These are phyloP conservation scores for Melampsora occidentalis DNA, from an alignment of 1,284 basidiomycete species.

Conservation along the genomic window DNA sequence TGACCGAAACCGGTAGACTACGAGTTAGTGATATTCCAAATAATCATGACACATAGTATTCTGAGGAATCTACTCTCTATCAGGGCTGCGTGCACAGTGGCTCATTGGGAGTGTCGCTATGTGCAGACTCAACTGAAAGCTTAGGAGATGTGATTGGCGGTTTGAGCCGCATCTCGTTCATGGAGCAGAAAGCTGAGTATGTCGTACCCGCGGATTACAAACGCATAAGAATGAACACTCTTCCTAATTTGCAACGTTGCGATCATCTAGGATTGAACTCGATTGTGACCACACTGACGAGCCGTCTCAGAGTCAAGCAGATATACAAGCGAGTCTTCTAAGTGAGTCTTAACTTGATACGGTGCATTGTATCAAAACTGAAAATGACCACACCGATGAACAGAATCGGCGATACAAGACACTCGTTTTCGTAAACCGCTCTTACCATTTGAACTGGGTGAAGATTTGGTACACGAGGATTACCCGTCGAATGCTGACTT, in stretches of 20 bases:
- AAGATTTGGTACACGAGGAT: slow-evolving; percentile 37
- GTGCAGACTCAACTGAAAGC: slow-evolving; percentile 55
- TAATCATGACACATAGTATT: background rate
- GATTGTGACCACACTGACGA: background rate
- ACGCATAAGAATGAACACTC: background rate
- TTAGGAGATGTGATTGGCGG: slow-evolving; percentile 46
- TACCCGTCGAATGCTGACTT: slow-evolving; percentile 35
- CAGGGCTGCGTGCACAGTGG: slow-evolving; percentile 18
- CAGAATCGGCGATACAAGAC: slow-evolving; percentile 42
- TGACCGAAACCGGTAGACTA: slow-evolving; percentile 3
- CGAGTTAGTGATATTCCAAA: background rate
- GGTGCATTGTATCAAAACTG: background rate
- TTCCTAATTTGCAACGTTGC: background rate
- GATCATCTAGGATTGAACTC: background rate
- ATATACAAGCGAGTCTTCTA: slow-evolving; percentile 17
- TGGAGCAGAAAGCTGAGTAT: slow-evolving; percentile 1
- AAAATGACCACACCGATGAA: background rate
- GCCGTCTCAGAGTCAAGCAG: slow-evolving; percentile 2
- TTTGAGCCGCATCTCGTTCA: slow-evolving; percentile 25
- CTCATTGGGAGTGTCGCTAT: slow-evolving; percentile 52
- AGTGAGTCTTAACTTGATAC: slow-evolving; percentile 4
- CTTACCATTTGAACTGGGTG: slow-evolving; percentile 32
- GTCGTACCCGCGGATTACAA: background rate
- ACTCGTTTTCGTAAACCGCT: slow-evolving; percentile 6
- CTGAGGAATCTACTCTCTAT: background rate